Evolutionary conservation across 306 rosid species (phyloP).

Genomic region (Oemleria cerasiformis): DNA sequence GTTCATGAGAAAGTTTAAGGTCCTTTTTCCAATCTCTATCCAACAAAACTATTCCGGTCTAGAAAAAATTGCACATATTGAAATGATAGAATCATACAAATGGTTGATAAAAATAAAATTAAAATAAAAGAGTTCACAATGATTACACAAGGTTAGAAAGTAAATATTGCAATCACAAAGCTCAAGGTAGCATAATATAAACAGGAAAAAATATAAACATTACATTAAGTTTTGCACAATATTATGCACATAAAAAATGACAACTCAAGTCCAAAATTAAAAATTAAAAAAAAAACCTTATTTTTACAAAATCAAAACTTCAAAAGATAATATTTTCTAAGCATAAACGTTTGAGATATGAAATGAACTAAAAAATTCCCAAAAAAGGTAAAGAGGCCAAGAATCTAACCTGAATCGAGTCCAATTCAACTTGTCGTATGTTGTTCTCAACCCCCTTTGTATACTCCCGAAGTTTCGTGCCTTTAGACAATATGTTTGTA

Average conservation of each 20-base stretch:
- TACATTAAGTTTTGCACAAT: not conserved
- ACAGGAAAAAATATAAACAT: not conserved
- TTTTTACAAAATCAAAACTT: not conserved
- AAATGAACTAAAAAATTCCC: not conserved
- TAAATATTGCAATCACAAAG: not conserved
- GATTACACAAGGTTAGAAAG: not conserved
- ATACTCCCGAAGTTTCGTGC: constrained; percentile 79
- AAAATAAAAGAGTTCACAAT: not conserved
- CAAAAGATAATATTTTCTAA: not conserved
- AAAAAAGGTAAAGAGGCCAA: constrained; percentile 13
- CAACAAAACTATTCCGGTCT: not conserved
- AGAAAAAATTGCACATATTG: not conserved
- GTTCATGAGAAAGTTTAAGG: not conserved
- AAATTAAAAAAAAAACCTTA: not conserved
- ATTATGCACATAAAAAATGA: not conserved
- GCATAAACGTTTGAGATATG: not conserved
- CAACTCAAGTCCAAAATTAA: not conserved
- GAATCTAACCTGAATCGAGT: constrained; percentile 79
- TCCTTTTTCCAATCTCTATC: not conserved
- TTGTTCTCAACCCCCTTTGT: constrained; percentile 93
- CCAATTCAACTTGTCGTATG: constrained; percentile 91
- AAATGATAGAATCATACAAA: not conserved
- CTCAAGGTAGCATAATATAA: not conserved
- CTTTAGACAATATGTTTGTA: constrained; percentile 79
- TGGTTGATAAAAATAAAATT: not conserved